Percentiles rank a stretch among this genome's conserved stretches.
phyloP scores from a whole-genome alignment of 2,329 filamentous ascomycete species.

The Immersiporthe knoxdaviesiana region DNA sequence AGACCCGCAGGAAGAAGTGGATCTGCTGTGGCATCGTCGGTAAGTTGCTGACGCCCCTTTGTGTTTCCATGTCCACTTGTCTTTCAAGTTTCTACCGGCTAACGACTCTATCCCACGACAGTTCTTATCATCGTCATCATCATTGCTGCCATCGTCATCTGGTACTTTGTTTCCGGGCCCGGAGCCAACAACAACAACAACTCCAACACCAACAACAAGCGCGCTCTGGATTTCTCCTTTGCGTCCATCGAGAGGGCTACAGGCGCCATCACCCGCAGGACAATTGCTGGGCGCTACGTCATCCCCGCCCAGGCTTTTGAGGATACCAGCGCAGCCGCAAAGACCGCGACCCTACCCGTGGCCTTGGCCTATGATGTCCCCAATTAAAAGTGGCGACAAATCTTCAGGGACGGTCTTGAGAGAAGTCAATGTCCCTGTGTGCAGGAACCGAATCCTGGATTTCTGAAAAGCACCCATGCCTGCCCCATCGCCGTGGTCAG shows the following conservation, averaged over 20 bases:
- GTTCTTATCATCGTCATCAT: slow-evolving; percentile 58
- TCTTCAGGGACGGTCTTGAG: background rate
- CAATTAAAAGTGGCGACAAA: background rate
- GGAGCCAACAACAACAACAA: slow-evolving; percentile 38
- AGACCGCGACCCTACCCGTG: slow-evolving; percentile 13
- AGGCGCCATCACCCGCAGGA: slow-evolving; percentile 28
- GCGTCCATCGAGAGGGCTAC: background rate
- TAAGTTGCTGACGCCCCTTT: slow-evolving; percentile 47
- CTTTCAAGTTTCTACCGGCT: background rate
- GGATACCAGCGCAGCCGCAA: background rate
- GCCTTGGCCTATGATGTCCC: slow-evolving; percentile 8
- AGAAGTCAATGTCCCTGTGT: no score
- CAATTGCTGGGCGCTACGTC: slow-evolving; percentile 26
- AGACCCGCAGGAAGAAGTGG: slow-evolving; percentile 93
- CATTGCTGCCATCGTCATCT: slow-evolving; percentile 55
- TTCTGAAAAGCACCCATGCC: background rate
- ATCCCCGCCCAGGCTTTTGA: slow-evolving; percentile 12
- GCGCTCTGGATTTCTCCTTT: slow-evolving; percentile 32
- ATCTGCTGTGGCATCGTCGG: slow-evolving; percentile 79
- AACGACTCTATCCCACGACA: slow-evolving; percentile 39
- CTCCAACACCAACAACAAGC: slow-evolving; percentile 35
- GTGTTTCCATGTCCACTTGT: no score
- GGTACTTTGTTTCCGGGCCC: slow-evolving; percentile 44
- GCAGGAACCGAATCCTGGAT: background rate
- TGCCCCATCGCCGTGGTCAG: background rate